phyloP scores from a whole-genome alignment of 208 protist species.

The Wallacemonas sp. region DNA sequence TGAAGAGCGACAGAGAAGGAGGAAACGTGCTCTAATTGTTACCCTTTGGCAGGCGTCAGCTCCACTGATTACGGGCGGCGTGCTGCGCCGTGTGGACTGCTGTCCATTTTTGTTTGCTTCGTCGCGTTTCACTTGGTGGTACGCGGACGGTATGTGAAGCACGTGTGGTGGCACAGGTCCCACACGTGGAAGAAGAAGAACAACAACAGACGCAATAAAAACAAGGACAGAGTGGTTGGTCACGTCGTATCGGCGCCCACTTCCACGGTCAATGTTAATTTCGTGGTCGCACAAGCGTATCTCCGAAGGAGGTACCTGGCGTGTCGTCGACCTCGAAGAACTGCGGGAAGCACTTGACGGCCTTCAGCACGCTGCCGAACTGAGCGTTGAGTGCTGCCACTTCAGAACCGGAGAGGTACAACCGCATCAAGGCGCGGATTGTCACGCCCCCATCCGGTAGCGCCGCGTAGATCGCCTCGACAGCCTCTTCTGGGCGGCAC shows the following conservation, averaged over 20 bases:
- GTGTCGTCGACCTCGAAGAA: conserved; percentile 47
- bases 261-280: conserved; percentile 2
- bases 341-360: conserved; percentile 61
- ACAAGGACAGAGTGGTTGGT: not conserved
- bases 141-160: too few species aligned
- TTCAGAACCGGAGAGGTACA: conserved; percentile 37
- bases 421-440: conserved; percentile 32
- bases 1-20: too few species aligned
- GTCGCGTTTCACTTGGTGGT: too few species aligned
- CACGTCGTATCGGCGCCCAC: not conserved
- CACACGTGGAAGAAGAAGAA: too few species aligned
- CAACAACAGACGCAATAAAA: conserved; percentile 8
- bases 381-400: conserved; percentile 42
- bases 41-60: too few species aligned
- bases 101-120: too few species aligned
- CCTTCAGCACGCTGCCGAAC: conserved; percentile 49
- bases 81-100: too few species aligned
- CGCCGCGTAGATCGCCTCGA: conserved; percentile 59
- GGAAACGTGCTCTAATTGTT: too few species aligned
- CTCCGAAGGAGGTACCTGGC: not conserved
- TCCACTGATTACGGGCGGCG: too few species aligned
- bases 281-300: conserved; percentile 3
- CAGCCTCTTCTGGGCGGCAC: conserved; percentile 67
- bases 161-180: too few species aligned
- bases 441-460: conserved; percentile 62